phyloP scores from a whole-genome alignment of 2,329 filamentous ascomycete genomes.

The Clonostachys rhizophaga region DNA sequence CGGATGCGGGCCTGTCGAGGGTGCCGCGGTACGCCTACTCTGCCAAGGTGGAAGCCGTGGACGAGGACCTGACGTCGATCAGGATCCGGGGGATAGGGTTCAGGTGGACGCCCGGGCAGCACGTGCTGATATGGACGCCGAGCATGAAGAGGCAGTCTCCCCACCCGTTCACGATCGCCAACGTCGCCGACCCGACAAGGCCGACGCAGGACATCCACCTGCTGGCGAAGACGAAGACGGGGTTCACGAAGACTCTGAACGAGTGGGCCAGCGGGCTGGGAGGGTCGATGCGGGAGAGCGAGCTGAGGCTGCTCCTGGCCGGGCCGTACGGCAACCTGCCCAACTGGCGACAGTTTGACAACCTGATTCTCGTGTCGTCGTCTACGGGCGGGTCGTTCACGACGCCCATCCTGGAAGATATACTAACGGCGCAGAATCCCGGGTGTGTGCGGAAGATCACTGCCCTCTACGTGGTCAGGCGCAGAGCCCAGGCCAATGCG shows the following conservation, averaged over 20 bases:
- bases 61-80: conserved; percentile 65
- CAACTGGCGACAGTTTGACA: conserved; percentile 16
- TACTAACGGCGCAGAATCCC: conserved; percentile 4
- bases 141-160: conserved; percentile 13
- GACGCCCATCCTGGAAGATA: conserved; percentile 12
- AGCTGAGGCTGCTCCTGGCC: conserved; percentile 10
- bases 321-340: conserved; percentile 11
- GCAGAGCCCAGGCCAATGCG: neutral
- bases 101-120: conserved; percentile 14
- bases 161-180: conserved; percentile 15
- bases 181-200: conserved; percentile 3
- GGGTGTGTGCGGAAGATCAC: neutral
- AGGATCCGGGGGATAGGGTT: conserved; percentile 40
- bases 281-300: conserved; percentile 5
- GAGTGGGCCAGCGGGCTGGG: conserved; percentile 8
- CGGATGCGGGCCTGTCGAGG: conserved; percentile 3
- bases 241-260: conserved; percentile 12
- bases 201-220: conserved; percentile 11
- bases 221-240: conserved; percentile 13
- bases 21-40: conserved; percentile 8
- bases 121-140: conserved; percentile 16
- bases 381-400: conserved; percentile 15
- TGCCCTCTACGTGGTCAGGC: conserved; percentile 5
- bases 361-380: conserved; percentile 9
- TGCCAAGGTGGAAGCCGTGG: conserved; percentile 48